Evolutionary conservation across 352 stramenopile genomes (phyloP), one percentile per base, ranked within the genome.

Genomic region (Phytophthora uliginosa): DNA sequence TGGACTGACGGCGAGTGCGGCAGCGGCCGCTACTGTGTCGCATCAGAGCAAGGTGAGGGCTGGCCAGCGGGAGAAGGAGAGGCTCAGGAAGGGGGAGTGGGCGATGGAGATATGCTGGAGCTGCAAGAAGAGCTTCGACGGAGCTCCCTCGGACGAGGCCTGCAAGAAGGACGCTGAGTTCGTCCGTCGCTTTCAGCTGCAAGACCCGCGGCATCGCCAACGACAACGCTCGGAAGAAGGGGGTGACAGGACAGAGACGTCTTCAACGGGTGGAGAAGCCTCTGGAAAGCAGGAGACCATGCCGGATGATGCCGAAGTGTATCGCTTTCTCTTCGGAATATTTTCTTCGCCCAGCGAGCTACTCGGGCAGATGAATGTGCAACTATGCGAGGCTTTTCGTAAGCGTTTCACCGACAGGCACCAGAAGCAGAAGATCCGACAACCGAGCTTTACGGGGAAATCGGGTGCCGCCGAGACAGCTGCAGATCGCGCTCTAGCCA

Each of bases 21-120:
- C 83, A 0, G 82, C 85, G 12, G 83, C 85, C 1, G 85, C 83
- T 0, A 90, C 83, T 7, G 83, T 83, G 2, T 80, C 85, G 7
- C 81, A 82, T 34, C 80, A 89, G 53, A 80, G 73, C 26, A 89
- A 88, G 60, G 42, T 86, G 42, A 83, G 80, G 33, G 77, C 81
- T 4, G 71, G 73, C 0, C 74, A 83, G 57, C 66, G 74, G 1
- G 67, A 61, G 20, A 71, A 82, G 12, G 83, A 93, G 54, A 56
- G 76, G 47, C 42, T 89, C 38, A 73, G 83, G 47, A 83, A 78
- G 5, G 83, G 82, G 1, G 80, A 83, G 38, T 93, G 85, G 85
- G 85, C 85, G 4, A 93, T 89, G 77, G 69, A 89, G 58, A 88
- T 93, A 33, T 93, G 85, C 72, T 91, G 85, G 83, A 77, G 83